Percentiles rank a stretch among this genome's conserved stretches.
phyloP scores from a whole-genome alignment of 192 early-diverging fungal genomes.

The Rhizophagus prolifer region DNA sequence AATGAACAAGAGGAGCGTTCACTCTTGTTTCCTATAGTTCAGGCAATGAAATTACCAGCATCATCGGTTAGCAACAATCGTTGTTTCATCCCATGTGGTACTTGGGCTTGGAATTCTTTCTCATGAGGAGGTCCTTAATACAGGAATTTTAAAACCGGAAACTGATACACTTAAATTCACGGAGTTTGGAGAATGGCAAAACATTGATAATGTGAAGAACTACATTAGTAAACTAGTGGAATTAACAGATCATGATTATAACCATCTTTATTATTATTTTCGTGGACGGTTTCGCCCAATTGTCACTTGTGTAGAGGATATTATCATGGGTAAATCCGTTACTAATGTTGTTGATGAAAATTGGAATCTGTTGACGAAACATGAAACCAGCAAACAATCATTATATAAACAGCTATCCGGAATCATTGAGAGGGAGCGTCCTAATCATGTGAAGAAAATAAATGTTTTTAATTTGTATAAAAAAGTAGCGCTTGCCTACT shows the following conservation, averaged over 20 bases:
- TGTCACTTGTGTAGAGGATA: background rate
- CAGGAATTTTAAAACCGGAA: constrained; percentile 7
- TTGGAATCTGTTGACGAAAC: background rate
- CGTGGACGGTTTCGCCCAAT: background rate
- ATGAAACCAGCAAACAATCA: background rate
- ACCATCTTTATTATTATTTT: background rate
- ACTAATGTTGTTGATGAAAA: background rate
- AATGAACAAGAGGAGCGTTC: background rate
- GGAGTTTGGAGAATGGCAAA: background rate
- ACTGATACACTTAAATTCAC: constrained; percentile 4
- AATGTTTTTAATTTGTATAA: constrained; percentile 16
- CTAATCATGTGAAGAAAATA: background rate
- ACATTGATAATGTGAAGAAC: constrained; percentile 7
- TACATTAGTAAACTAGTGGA: background rate
- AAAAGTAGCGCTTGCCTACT: background rate
- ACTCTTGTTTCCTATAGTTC: constrained; percentile 4
- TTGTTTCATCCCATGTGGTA: constrained; percentile 8
- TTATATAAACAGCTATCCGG: background rate
- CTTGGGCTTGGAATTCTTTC: background rate
- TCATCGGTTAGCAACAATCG: background rate
- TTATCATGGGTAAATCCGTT: background rate
- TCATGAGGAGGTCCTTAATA: background rate
- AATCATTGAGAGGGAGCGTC: background rate
- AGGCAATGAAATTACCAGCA: constrained; percentile 13
- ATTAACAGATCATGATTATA: background rate